Evolutionary conservation across 1,284 basidiomycete genomes (phyloP).

Genomic region (Cryptococcus depauperatus): DNA sequence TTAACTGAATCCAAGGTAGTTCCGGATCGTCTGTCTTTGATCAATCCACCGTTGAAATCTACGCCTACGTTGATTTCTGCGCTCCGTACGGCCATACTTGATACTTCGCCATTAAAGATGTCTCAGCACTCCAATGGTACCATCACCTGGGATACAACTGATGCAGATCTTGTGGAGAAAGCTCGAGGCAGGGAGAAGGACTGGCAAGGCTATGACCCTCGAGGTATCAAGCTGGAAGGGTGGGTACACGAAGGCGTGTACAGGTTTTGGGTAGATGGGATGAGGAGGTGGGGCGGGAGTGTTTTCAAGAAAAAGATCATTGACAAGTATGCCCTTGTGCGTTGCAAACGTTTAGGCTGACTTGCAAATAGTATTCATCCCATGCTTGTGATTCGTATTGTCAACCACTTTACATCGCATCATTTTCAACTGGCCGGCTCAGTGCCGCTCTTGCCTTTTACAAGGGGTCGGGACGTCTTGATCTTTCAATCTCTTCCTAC

Average conservation of each 20-base stretch:
- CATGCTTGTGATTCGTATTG: constrained; percentile 23
- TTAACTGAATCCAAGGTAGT: constrained; percentile 16
- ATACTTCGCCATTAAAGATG: constrained; percentile 9
- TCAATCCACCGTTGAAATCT: constrained; percentile 28
- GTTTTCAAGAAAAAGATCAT: constrained; percentile 22
- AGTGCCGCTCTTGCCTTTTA: constrained; percentile 28
- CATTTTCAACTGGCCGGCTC: constrained; percentile 29
- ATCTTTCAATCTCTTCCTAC: constrained; percentile 29
- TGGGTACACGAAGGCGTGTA: constrained; percentile 41
- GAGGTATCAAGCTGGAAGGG: constrained; percentile 37
- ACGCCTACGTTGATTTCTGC: constrained; percentile 29
- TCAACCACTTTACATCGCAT: constrained; percentile 23
- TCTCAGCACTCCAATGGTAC: not conserved
- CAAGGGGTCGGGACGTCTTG: constrained; percentile 33
- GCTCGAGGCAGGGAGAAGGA: not conserved
- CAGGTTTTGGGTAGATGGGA: constrained; percentile 36
- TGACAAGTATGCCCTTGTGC: constrained; percentile 24
- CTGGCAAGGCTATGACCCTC: constrained; percentile 11
- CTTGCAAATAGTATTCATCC: constrained; percentile 26
- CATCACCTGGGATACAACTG: not conserved
- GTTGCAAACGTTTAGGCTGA: not conserved
- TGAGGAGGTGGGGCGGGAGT: constrained; percentile 31
- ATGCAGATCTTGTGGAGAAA: not conserved
- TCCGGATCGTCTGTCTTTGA: constrained; percentile 36
- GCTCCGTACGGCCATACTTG: constrained; percentile 27